Conservation (phyloP, 148 eudicot species). For the Diospyros lotus region DNA sequence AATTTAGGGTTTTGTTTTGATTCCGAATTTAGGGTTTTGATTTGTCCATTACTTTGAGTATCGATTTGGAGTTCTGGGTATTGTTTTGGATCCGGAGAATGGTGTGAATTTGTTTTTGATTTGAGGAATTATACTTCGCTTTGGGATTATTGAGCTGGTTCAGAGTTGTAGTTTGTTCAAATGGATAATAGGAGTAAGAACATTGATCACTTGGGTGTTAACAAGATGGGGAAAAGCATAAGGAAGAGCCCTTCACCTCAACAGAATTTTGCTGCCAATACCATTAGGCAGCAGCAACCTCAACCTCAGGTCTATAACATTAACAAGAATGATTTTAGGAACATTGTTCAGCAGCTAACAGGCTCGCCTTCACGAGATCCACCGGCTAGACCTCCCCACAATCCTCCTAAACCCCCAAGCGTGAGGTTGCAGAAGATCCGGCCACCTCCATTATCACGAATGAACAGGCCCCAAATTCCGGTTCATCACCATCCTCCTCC, state of each 20-base stretch:
- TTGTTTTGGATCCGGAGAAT: conserved; percentile 2
- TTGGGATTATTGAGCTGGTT: neutral
- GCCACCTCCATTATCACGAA: conserved; percentile 69
- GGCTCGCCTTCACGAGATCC: conserved; percentile 81
- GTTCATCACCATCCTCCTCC: conserved; percentile 31
- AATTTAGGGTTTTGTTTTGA: conserved; percentile 4
- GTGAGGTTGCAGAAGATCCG: conserved; percentile 69
- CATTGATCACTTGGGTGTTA: conserved; percentile 69
- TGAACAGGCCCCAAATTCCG: conserved; percentile 49
- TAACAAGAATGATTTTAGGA: conserved; percentile 89
- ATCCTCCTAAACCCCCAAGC: conserved; percentile 67
- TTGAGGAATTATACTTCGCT: neutral
- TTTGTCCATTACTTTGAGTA: conserved; percentile 10
- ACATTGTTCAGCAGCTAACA: conserved; percentile 82
- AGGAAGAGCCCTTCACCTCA: conserved; percentile 69
- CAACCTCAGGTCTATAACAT: conserved; percentile 96
- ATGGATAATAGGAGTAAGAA: conserved; percentile 50
- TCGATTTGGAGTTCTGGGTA: conserved; percentile 17
- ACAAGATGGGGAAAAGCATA: conserved; percentile 75
- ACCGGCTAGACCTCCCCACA: conserved; percentile 64
- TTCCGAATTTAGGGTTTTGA: conserved; percentile 8
- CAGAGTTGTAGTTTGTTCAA: neutral
- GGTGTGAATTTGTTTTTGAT: neutral
- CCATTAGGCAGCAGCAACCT: conserved; percentile 41
- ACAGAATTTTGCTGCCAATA: conserved; percentile 44